Evolutionary conservation across 2,329 filamentous ascomycete genomes (phyloP), one percentile per base, ranked within the genome.

Genomic region (Xylogone sp.): DNA sequence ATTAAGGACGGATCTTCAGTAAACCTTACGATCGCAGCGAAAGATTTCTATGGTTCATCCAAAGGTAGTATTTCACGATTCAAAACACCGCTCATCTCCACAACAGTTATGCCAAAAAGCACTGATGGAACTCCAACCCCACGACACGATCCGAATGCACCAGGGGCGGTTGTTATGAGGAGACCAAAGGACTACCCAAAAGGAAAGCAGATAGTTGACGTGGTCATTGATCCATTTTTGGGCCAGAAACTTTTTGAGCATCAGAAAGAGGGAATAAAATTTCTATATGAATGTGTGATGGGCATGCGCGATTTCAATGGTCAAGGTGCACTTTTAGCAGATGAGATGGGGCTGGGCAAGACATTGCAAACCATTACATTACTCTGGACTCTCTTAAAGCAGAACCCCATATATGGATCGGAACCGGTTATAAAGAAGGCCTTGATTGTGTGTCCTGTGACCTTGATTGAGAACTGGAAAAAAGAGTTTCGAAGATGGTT

Each of bases 271-370:
- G 86, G 86, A 20, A 83, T 89, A 1, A 73, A 80, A 46, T 89
- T 90, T 59, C 66, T 90, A 43, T 90, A 90, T 61, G 86, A 89
- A 67, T 88, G 86, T 62, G 82, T 89, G 0, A 89, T 89, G 86
- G 86, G 86, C 4, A 79, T 88, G 75, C 76, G 83, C 42, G 71
- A 76, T 42, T 83, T 79, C 55, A 81, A 81, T 59, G 85, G 86
- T 1, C 78, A 86, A 66, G 86, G 86, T 21, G 86, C 84, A 3
- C 83, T 90, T 53, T 71, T 90, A 46, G 86, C 86, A 1, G 86
- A 90, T 62, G 86, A 89, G 59, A 90, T 90, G 86, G 86, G 86
- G 0, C 67, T 90, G 2, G 86, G 86, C 19, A 90, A 90, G 68
- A 88, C 86, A 1, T 64, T 89, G 29, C 86, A 89, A 61, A 88